Conservation (phyloP, 2,329 filamentous ascomycete genomes). For the Alternaria panax region DNA sequence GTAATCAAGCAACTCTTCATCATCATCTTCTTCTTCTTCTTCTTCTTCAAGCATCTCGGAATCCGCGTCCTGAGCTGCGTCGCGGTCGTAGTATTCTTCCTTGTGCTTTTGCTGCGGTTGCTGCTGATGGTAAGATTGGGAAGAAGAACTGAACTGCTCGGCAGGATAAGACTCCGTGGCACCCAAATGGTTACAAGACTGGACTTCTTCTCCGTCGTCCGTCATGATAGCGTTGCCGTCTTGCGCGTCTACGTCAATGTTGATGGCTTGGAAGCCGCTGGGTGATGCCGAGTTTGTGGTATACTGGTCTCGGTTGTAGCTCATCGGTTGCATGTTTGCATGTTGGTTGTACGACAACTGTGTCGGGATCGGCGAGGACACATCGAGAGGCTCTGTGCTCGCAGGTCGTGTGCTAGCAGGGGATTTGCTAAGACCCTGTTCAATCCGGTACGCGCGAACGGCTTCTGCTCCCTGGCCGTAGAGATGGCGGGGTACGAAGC, state of each 20-base stretch:
- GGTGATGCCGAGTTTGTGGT: constrained; percentile 17
- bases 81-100: neutral
- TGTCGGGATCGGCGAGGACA: constrained; percentile 34
- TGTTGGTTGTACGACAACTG: constrained; percentile 30
- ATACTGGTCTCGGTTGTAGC: constrained; percentile 17
- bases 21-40: constrained; percentile 17
- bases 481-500: constrained; percentile 47
- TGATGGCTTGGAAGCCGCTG: constrained; percentile 17
- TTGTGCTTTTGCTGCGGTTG: neutral
- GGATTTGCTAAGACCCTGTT: constrained; percentile 28
- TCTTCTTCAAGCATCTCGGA: constrained; percentile 24
- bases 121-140: no score
- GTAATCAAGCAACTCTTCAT: constrained; percentile 13
- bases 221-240: constrained; percentile 15
- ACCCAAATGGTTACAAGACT: constrained; percentile 9
- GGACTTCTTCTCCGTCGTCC: constrained; percentile 21
- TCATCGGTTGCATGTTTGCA: constrained; percentile 11
- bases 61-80: constrained; percentile 19
- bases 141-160: constrained; percentile 1
- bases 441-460: constrained; percentile 34
- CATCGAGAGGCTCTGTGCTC: constrained; percentile 28
- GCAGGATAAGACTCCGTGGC: constrained; percentile 3
- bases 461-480: constrained; percentile 46
- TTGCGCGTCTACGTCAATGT: constrained; percentile 15
- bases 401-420: constrained; percentile 20